These are phyloP conservation scores for Fusarium agapanthi DNA, from an alignment of 2,329 filamentous ascomycete genomes.

Conservation along the genomic window DNA sequence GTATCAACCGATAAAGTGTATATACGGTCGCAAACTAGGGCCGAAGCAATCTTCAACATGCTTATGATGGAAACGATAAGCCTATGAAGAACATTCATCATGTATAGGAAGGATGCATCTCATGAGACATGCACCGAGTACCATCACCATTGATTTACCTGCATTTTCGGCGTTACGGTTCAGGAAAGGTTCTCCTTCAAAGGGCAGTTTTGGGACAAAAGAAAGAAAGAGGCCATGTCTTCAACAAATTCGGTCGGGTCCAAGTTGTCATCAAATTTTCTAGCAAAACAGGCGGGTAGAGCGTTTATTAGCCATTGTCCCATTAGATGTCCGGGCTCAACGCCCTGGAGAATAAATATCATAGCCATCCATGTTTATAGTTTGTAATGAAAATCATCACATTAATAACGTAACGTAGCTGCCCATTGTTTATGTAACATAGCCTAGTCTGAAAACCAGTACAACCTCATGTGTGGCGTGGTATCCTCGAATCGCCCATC, in stretches of 20 bases:
- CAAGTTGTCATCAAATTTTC: conserved; percentile 28
- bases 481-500: background rate
- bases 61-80: conserved; percentile 23
- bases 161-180: conserved; percentile 32
- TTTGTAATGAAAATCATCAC: background rate
- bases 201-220: conserved; percentile 25
- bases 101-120: conserved; percentile 16
- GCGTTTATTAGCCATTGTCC: conserved; percentile 32
- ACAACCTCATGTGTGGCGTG: background rate
- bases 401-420: background rate
- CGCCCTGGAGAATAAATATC: conserved; percentile 34
- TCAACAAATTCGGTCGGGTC: conserved; percentile 45
- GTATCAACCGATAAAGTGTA: conserved; percentile 58
- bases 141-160: conserved; percentile 23
- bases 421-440: background rate
- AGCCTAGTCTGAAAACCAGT: background rate
- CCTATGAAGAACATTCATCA: conserved; percentile 28
- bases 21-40: background rate
- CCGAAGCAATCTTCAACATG: conserved; percentile 28
- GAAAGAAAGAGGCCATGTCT: conserved; percentile 40
- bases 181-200: conserved; percentile 10
- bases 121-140: background rate
- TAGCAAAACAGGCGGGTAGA: conserved; percentile 23
- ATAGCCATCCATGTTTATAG: background rate
- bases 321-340: conserved; percentile 46